These are phyloP conservation scores for Angophora floribunda DNA, from an alignment of 345 rosid species.

Conservation along the genomic window DNA sequence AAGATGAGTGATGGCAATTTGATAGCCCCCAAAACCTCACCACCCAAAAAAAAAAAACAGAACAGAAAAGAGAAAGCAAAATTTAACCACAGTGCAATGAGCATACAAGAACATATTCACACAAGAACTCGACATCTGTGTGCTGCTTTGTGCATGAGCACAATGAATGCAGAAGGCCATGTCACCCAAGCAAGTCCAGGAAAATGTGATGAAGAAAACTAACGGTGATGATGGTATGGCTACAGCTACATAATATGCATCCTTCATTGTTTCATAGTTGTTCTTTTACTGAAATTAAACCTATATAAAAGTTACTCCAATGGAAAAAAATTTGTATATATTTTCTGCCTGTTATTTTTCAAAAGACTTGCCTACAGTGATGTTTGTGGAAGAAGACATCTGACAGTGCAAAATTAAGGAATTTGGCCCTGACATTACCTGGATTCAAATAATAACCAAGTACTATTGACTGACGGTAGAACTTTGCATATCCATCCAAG, in stretches of 20 bases:
- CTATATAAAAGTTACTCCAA: neutral
- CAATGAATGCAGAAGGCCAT: neutral
- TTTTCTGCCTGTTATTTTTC: neutral
- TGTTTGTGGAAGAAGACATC: neutral
- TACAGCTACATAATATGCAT: neutral
- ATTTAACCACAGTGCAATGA: neutral
- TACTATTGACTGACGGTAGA: constrained; percentile 71
- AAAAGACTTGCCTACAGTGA: neutral
- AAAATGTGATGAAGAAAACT: neutral
- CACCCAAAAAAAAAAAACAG: neutral
- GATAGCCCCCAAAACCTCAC: neutral
- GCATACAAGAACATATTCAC: neutral
- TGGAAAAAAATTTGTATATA: neutral
- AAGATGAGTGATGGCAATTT: neutral
- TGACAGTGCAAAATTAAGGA: neutral
- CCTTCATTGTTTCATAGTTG: neutral
- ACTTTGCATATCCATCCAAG: constrained; percentile 69
- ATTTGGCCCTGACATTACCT: constrained; percentile 28
- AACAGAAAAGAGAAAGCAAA: neutral
- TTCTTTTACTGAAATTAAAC: neutral
- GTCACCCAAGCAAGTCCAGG: neutral
- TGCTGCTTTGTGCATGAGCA: neutral
- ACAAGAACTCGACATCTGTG: neutral
- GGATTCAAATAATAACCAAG: constrained; percentile 73
- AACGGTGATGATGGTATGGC: neutral